Conservation (phyloP, 208 protist species). For the Leishmania tarentolae region DNA sequence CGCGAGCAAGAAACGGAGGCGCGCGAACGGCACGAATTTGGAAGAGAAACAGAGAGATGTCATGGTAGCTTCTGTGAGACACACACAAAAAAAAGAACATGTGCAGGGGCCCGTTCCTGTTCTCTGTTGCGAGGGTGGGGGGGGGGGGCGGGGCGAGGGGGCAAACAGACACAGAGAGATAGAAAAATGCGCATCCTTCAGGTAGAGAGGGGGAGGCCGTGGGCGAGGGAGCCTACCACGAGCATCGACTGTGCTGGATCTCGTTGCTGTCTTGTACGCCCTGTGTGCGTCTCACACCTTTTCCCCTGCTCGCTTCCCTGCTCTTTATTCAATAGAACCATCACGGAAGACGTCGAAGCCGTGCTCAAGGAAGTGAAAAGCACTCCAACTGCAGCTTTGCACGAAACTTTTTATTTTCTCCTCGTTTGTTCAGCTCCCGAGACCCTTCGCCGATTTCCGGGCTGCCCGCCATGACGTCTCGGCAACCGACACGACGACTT, state of each 20-base stretch:
- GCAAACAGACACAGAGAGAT: not conserved
- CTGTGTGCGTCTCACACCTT: not conserved
- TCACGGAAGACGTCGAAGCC: not conserved
- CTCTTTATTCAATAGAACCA: not conserved
- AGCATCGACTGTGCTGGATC: not conserved
- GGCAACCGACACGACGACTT: conserved; percentile 51
- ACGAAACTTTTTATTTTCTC: not conserved
- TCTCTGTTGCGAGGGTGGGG: not conserved
- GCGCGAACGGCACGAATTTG: not conserved
- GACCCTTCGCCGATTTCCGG: not conserved
- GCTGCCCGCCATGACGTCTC: conserved; percentile 52
- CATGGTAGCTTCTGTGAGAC: not conserved
- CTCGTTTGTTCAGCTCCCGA: not conserved
- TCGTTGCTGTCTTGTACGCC: not conserved
- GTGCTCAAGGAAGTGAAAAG: not conserved
- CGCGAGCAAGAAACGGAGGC: not conserved
- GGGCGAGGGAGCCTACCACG: not conserved
- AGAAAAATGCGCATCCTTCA: not conserved
- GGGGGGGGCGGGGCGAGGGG: no score
- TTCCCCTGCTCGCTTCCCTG: not conserved
- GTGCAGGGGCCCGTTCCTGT: not conserved
- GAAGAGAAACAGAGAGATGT: not conserved
- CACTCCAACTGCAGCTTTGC: not conserved
- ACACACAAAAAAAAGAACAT: not conserved
- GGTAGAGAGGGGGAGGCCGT: not conserved